Conservation (phyloP, 441 rosid species). For the Erodium texanum region DNA sequence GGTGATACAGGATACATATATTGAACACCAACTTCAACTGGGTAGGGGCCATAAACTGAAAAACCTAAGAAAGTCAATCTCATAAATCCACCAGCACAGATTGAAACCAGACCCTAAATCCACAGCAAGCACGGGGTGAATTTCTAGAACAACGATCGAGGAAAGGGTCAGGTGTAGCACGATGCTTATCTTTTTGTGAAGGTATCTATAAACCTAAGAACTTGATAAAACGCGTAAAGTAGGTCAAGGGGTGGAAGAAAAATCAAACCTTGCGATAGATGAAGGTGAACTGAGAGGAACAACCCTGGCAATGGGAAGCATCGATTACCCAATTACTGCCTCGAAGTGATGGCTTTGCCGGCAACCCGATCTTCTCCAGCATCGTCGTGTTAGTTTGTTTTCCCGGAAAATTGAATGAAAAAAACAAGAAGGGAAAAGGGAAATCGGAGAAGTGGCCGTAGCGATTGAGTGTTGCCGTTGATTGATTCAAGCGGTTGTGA, state of each 20-base stretch:
- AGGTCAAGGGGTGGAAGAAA: not conserved
- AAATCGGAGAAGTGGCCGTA: not conserved
- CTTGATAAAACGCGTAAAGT: not conserved
- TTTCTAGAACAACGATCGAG: not conserved
- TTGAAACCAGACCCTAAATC: not conserved
- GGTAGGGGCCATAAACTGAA: not conserved
- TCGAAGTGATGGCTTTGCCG: conserved; percentile 74
- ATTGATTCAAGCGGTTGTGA: not conserved
- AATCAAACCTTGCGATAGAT: conserved; percentile 88
- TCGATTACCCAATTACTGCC: conserved; percentile 84
- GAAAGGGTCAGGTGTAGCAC: no score
- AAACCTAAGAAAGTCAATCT: not conserved
- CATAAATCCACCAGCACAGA: not conserved
- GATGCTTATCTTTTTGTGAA: no score
- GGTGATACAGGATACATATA: not conserved
- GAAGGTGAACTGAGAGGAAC: conserved; percentile 87
- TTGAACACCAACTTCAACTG: not conserved
- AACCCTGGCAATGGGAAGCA: conserved; percentile 92
- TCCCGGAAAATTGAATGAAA: conserved; percentile 11
- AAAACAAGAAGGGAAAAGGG: not conserved
- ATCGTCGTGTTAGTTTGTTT: conserved; percentile 21
- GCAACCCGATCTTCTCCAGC: conserved; percentile 95
- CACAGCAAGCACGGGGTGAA: not conserved
- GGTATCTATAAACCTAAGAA: not conserved
- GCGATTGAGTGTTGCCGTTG: not conserved